Conservation (phyloP, 1,139 yeast genomes). For the Protomyces macrosporus region DNA sequence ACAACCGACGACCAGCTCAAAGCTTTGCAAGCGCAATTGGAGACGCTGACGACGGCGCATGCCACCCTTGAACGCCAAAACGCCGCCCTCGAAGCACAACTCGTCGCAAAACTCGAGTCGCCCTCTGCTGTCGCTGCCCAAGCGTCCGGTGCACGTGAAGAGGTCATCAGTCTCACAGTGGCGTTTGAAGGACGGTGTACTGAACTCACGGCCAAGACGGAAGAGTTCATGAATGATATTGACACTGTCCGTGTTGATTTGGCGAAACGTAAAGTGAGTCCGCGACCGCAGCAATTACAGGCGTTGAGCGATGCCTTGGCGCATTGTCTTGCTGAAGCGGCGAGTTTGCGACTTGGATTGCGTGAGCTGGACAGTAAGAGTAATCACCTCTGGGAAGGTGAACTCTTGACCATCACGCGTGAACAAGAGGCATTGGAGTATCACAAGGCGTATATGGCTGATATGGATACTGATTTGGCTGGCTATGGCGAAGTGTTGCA, state of each 20-base stretch:
- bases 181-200: conserved; percentile 17
- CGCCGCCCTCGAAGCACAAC: neutral
- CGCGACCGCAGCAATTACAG: conserved; percentile 67
- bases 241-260: conserved; percentile 89
- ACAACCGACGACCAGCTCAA: neutral
- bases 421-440: conserved; percentile 88
- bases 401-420: conserved; percentile 81
- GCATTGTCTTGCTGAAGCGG: conserved; percentile 52
- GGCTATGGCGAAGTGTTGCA: conserved; percentile 50
- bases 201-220: conserved; percentile 66
- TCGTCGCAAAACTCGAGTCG: neutral
- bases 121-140: neutral
- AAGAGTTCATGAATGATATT: conserved; percentile 85
- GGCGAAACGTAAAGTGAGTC: conserved; percentile 83
- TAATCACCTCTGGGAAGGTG: conserved; percentile 91
- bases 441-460: conserved; percentile 79
- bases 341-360: conserved; percentile 57
- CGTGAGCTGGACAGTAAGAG: conserved; percentile 70
- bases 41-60: neutral
- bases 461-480: conserved; percentile 71
- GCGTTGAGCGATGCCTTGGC: conserved; percentile 60
- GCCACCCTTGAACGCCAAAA: neutral
- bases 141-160: conserved; percentile 5
- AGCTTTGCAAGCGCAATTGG: neutral
- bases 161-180: conserved; percentile 12